These are phyloP conservation scores for Multifurca ochricompacta DNA, from an alignment of 768 basidiomycete genomes.

Conservation along the genomic window DNA sequence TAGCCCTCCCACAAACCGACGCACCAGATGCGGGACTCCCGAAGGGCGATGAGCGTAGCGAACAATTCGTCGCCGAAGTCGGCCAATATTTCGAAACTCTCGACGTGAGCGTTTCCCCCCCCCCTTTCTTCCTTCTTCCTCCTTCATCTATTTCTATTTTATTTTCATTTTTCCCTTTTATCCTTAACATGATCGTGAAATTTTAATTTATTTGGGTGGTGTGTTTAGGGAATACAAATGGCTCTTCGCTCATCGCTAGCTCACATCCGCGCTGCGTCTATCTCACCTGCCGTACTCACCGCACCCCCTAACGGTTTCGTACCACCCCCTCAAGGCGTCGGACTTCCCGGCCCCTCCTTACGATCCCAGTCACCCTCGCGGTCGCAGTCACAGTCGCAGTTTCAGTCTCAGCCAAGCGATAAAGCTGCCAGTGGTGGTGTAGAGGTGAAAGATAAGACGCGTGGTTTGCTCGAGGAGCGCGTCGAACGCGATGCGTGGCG, in stretches of 20 bases:
- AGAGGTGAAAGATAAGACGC: constrained; percentile 29
- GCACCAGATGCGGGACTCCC: constrained; percentile 57
- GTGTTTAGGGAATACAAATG: constrained; percentile 66
- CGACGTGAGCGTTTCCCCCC: constrained; percentile 50
- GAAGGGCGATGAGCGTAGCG: constrained; percentile 75
- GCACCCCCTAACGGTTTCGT: constrained; percentile 67
- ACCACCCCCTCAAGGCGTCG: constrained; percentile 73
- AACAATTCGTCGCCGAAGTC: constrained; percentile 78
- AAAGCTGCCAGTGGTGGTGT: too few species aligned
- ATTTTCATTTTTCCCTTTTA: too few species aligned
- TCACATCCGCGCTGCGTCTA: constrained; percentile 73
- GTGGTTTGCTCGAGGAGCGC: constrained; percentile 71
- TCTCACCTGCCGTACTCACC: constrained; percentile 82
- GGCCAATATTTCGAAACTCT: constrained; percentile 81
- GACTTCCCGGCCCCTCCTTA: constrained; percentile 45
- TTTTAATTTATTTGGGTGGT: too few species aligned
- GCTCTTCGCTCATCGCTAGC: constrained; percentile 72
- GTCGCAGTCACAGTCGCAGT: constrained; percentile 22
- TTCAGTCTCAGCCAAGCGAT: too few species aligned
- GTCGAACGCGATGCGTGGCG: constrained; percentile 72
- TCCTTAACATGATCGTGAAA: too few species aligned
- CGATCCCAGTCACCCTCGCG: neutral
- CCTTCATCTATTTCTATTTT: too few species aligned
- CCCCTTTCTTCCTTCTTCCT: neutral
- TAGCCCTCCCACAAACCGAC: constrained; percentile 81